phyloP scores from a whole-genome alignment of 352 stramenopile species.

The Pilasporangium apinafurcum region DNA sequence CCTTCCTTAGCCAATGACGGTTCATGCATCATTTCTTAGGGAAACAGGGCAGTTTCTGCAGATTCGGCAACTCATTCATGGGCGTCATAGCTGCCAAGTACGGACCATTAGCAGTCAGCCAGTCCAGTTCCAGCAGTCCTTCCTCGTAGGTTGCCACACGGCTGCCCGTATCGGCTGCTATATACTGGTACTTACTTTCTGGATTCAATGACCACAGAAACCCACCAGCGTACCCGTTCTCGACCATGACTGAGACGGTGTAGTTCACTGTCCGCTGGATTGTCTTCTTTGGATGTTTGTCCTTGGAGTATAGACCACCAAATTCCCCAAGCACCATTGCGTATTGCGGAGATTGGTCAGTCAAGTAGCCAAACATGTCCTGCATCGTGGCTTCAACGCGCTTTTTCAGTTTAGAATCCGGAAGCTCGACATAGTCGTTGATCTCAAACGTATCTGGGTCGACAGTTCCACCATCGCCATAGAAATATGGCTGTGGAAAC shows the following conservation, averaged over 20 bases:
- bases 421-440: constrained; percentile 17
- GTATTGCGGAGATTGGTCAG: constrained; percentile 3
- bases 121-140: constrained; percentile 38
- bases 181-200: constrained; percentile 55
- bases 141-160: constrained; percentile 21
- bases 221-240: constrained; percentile 32
- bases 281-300: constrained; percentile 35
- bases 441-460: constrained; percentile 2
- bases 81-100: constrained; percentile 32
- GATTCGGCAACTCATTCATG: constrained; percentile 26
- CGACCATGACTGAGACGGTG: constrained; percentile 39
- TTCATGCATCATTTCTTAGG: too few species aligned
- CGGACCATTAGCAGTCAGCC: constrained; percentile 34
- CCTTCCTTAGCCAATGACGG: too few species aligned
- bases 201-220: constrained; percentile 64
- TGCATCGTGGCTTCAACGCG: constrained; percentile 19
- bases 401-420: constrained; percentile 11
- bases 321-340: constrained; percentile 42
- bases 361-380: constrained; percentile 35
- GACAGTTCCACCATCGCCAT: constrained; percentile 12
- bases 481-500: constrained; percentile 24
- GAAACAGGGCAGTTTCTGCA: constrained; percentile 44
- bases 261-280: constrained; percentile 38
- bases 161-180: constrained; percentile 24
- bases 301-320: constrained; percentile 42